Evolutionary conservation across 2,329 filamentous ascomycete genomes (phyloP).

Genomic region (Aureobasidium sp.): DNA sequence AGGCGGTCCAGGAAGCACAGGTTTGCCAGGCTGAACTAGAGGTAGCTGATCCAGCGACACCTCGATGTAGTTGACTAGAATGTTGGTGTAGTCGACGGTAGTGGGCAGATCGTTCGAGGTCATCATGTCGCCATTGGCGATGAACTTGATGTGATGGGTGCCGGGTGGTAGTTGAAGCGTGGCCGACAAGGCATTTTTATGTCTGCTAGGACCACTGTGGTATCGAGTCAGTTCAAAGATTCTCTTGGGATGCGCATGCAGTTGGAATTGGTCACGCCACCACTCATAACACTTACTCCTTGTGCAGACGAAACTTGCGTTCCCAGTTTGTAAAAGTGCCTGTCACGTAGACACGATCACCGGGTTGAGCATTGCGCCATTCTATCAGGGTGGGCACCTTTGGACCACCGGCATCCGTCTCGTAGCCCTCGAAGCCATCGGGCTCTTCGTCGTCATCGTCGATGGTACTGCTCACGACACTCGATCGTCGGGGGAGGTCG

Average conservation of each 20-base stretch:
- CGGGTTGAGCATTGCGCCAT: slow-evolving; percentile 62
- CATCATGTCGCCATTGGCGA: slow-evolving; percentile 84
- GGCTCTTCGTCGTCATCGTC: slow-evolving; percentile 70
- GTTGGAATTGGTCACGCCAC: slow-evolving; percentile 6
- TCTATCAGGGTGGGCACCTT: slow-evolving; percentile 79
- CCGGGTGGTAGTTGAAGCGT: slow-evolving; percentile 80
- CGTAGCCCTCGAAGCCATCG: slow-evolving; percentile 60
- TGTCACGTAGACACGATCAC: slow-evolving; percentile 90
- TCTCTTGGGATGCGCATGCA: neutral
- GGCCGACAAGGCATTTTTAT: slow-evolving; percentile 59
- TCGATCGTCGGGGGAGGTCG: slow-evolving; percentile 45
- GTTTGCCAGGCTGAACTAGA: slow-evolving; percentile 20
- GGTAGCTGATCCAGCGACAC: slow-evolving; percentile 69
- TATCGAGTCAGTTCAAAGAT: slow-evolving; percentile 6
- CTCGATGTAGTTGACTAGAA: slow-evolving; percentile 97
- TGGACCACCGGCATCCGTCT: slow-evolving; percentile 50
- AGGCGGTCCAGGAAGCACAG: slow-evolving; percentile 16
- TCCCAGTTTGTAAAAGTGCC: slow-evolving; percentile 98
- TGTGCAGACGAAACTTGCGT: slow-evolving; percentile 80
- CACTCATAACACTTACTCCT: slow-evolving; percentile 59
- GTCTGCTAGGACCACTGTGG: slow-evolving; percentile 28
- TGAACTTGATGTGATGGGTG: slow-evolving; percentile 93
- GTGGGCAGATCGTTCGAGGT: slow-evolving; percentile 54
- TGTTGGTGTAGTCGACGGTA: slow-evolving; percentile 95
- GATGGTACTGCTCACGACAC: slow-evolving; percentile 51